Base-by-base conservation (phyloP, 2,329 filamentous ascomycete genomes). In the Scleromitrula shiraiana region DNA sequence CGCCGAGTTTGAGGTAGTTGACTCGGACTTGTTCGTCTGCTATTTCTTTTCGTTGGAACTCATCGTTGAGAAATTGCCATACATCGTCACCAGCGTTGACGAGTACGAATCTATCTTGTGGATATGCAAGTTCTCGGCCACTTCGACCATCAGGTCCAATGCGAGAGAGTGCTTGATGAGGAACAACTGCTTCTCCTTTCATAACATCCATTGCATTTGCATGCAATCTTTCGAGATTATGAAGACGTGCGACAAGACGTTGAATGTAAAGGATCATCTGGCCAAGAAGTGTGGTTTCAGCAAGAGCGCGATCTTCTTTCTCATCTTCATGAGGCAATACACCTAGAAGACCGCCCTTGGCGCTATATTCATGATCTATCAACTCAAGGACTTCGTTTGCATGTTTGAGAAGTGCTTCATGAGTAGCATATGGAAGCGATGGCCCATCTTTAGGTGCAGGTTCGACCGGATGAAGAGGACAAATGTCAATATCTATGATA, bases 321-420 rank as follows among this genome's bases (percentile, higher is more conserved):
- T 64, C 62, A 2, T 61, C 59, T 14, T 68, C 65, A 2, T 66
- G 65, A 0, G 77, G 78, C 1, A 82, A 67, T 7, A 80, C 64
- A 15, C 72, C 70, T 35, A 81, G 65, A 15, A 82, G 63, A 2
- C 78, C 78, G 14, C 78, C 78, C 29, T 74, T 73, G 22, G 70
- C 66, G 36, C 70, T 68, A 56, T 73, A 77, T 59, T 80, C 77
- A 57, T 80, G 75, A 54, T 82, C 78, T 6, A 82, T 69, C 2
- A 75, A 67, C 64, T 80, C 77, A 5, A 82, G 71, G 42, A 77
- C 75, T 50, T 74, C 69, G 57, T 81, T 80, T 50, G 77, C 76
- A 59, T 81, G 78, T 65, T 70, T 67, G 23, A 78, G 64, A 14
- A 81, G 68, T 26, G 68, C 45, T 52, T 59, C 47, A 38, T 60